Base-by-base conservation (phyloP, 768 basidiomycete species). In the Tremella mesenterica region DNA sequence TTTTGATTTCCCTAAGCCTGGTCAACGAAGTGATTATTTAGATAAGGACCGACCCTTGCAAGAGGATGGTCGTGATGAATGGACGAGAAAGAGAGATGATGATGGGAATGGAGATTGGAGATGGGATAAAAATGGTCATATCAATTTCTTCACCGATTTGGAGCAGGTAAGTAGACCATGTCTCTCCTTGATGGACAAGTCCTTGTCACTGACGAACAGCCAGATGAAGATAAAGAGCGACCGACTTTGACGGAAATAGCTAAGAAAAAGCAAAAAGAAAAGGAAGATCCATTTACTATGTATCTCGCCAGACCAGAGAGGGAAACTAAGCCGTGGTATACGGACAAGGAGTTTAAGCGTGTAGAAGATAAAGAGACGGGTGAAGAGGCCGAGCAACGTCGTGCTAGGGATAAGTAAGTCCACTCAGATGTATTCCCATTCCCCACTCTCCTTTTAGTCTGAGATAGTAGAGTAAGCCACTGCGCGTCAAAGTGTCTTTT, bases 271-370 rank as follows among this genome's bases (percentile, higher is more conserved):
- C 57, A 56, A 12, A 55, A 60, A 36, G 62, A 72, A 48, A 68
- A 68, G 46, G 63, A 64, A 21, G 69, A 69, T 28, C 68, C 68
- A 16, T 69, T 72, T 34, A 74, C 73, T 18, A 72, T 75, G 68
- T 75, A 74, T 52, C 67, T 75, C 31, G 55, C 56, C 31, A 53
- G 70, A 51, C 73, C 73, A 10, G 69, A 68, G 6, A 56, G 59
- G 25, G 73, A 74, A 57, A 71, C 71, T 1, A 71, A 73, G 38
- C 73, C 73, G 3, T 75, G 74, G 74, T 75, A 75, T 47, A 60
- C 69, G 18, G 70, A 72, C 56, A 45, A 48, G 14, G 68, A 72
- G 10, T 53, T 74, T 23, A 61, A 61, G 34, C 58, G 62, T 13
- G 53, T 58, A 12, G 69, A 73, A 28, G 74, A 75, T 27, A 61